These are phyloP conservation scores for Anastatica hierochuntica DNA, from an alignment of 345 rosid genomes.

Conservation along the genomic window DNA sequence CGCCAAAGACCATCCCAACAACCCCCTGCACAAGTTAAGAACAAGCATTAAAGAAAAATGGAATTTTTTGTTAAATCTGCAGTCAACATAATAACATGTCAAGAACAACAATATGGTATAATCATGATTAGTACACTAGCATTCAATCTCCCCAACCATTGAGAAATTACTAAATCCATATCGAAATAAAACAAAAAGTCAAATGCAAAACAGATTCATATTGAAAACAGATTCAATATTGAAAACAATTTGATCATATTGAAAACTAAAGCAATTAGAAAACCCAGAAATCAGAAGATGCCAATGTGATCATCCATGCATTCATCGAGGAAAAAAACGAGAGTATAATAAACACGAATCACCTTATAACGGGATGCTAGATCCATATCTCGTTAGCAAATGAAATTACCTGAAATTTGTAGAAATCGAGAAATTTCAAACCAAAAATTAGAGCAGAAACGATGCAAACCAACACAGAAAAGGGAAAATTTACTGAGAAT, in stretches of 20 bases:
- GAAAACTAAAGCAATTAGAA: not conserved
- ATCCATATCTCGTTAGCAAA: conserved; percentile 36
- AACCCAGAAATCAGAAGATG: not conserved
- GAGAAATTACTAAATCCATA: not conserved
- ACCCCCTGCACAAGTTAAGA: conserved; percentile 71
- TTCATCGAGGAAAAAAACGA: not conserved
- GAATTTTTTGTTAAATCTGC: too few relatives aligned
- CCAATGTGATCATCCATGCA: not conserved
- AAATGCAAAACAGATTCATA: too few relatives aligned
- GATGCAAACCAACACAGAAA: not conserved
- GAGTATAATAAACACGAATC: not conserved
- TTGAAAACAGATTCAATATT: too few relatives aligned
- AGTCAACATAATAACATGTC: not conserved
- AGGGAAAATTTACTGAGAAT: conserved; percentile 1
- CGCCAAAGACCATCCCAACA: conserved; percentile 91
- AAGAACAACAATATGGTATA: not conserved
- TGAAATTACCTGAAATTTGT: conserved; percentile 17
- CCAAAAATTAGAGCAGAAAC: not conserved
- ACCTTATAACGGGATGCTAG: conserved; percentile 92
- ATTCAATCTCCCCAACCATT: not conserved
- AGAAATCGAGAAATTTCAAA: not conserved
- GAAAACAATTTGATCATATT: too few relatives aligned
- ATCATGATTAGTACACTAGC: not conserved
- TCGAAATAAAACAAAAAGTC: not conserved
- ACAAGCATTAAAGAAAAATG: too few relatives aligned